Evolutionary conservation across 1,284 basidiomycete species (phyloP), one percentile per base, ranked within the genome.

Genomic region (Ustilago bromivora): DNA sequence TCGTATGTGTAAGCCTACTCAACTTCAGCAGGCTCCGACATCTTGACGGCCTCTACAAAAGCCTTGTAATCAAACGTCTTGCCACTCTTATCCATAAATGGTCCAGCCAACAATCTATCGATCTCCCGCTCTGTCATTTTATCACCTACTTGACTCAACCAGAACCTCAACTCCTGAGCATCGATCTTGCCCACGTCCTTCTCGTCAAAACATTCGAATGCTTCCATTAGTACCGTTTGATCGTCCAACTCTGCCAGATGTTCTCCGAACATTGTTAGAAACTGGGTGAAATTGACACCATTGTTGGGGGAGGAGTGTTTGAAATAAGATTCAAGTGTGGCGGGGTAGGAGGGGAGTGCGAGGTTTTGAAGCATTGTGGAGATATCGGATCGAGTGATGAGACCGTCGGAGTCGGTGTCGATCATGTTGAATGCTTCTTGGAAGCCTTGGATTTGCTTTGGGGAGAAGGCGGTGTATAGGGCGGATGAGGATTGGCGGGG

Each of bases 401-500:
- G 58, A 5, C 86, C 86, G 66, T 88, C 87, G 9, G 71, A 68
- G 63, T 87, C 83, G 38, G 85, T 78, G 62, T 88, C 87, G 61
- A 87, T 81, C 69, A 86, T 79, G 57, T 76, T 81, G 75, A 88
- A 88, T 1, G 87, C 87, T 56, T 87, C 87, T 55, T 87, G 84
- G 80, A 88, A 86, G 31, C 84, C 82, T 63, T 86, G 82, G 59
- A 88, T 85, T 72, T 87, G 87, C 57, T 83, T 82, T 4, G 79
- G 63, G 13, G 78, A 79, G 58, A 83, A 85, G 41, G 82, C 81
- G 38, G 73, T 81, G 73, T 82, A 84, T 31, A 82, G 77, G 1
- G 72, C 78, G 10, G 81, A 82, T 1, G 75, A 78, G 17, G 79
- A 76, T 56, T 82, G 81, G 31, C 82, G 81, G 13, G 82, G 82